phyloP scores from a whole-genome alignment of 1,284 basidiomycete genomes.

The Fomitopsis palustris region DNA sequence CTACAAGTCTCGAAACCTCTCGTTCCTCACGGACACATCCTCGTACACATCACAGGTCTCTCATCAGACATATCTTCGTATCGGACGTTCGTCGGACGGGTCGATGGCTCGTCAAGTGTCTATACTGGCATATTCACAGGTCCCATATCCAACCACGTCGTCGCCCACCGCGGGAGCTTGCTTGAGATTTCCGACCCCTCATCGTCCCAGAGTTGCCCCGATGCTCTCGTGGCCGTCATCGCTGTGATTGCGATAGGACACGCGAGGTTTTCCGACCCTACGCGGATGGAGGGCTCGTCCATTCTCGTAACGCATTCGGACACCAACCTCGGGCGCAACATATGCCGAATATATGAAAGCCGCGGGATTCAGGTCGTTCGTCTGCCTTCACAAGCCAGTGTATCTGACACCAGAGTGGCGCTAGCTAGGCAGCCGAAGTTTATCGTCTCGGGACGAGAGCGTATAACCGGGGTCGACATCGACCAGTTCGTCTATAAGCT shows the following conservation, averaged over 20 bases:
- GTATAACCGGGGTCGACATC: not conserved
- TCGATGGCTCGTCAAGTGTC: not conserved
- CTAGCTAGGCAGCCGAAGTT: not conserved
- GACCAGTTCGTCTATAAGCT: not conserved
- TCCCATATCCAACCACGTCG: slow-evolving; percentile 7
- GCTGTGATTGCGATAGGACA: slow-evolving; percentile 9
- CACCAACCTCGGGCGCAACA: slow-evolving; percentile 1
- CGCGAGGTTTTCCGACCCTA: slow-evolving; percentile 6
- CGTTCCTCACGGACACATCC: not conserved
- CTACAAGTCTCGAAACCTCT: not conserved
- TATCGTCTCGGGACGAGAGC: slow-evolving; percentile 10
- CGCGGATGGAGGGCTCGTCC: slow-evolving; percentile 1
- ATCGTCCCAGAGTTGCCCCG: not conserved
- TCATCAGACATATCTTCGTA: not conserved
- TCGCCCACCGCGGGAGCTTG: slow-evolving; percentile 7
- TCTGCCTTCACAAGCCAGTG: not conserved
- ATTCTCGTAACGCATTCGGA: slow-evolving; percentile 11
- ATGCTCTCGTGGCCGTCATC: not conserved
- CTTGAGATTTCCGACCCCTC: not conserved
- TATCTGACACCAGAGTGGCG: not conserved
- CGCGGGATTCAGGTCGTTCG: not conserved
- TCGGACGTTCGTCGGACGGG: slow-evolving; percentile 10
- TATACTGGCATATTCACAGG: slow-evolving; percentile 9
- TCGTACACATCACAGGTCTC: slow-evolving; percentile 5
- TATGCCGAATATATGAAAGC: slow-evolving; percentile 4